Base-by-base conservation (phyloP, 2,329 filamentous ascomycete genomes). In the Lasiodiplodia sp. region DNA sequence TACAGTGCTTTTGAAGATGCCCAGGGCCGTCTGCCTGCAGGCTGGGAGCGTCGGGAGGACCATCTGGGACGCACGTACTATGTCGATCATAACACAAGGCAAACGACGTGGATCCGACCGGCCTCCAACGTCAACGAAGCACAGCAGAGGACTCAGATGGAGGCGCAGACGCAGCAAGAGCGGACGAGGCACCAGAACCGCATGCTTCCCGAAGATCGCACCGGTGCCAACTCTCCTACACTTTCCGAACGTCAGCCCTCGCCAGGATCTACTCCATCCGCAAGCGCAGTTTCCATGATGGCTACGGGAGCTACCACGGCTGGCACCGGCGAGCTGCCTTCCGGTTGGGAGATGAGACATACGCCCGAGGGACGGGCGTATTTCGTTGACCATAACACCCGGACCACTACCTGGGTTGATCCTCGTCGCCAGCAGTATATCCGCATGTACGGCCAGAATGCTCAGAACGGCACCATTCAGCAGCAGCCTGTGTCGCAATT, bases 361-460 rank as follows among this genome's bases (percentile, higher is more conserved):
- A 99, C 96, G 0, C 95, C 96, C 0, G 96, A 99, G 84, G 94
- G 95, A 34, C 89, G 96, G 63, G 88, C 95, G 10, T 99, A 99
- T 82, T 99, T 97, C 80, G 96, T 99, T 62, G 96, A 99, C 79
- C 96, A 99, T 82, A 99, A 98, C 79, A 98, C 96, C 11, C 89
- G 96, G 72, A 98, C 96, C 1, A 99, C 96, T 0, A 98, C 96
- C 0, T 99, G 96, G 96, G 96, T 99, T 18, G 96, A 99, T 79
- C 96, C 96, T 37, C 90, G 96, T 74, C 91, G 96, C 71, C 96
- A 98, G 81, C 96, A 99, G 80, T 99, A 97, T 82, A 98, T 99
- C 70, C 88, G 96, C 69, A 97, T 98, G 92, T 99, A 99, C 78
- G 95, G 94, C 2, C 92, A 95, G 75, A 96, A 93, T 80, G 92